Base-by-base conservation (phyloP, 164 flowering plant genomes). In the Paratinospora sagittata region DNA sequence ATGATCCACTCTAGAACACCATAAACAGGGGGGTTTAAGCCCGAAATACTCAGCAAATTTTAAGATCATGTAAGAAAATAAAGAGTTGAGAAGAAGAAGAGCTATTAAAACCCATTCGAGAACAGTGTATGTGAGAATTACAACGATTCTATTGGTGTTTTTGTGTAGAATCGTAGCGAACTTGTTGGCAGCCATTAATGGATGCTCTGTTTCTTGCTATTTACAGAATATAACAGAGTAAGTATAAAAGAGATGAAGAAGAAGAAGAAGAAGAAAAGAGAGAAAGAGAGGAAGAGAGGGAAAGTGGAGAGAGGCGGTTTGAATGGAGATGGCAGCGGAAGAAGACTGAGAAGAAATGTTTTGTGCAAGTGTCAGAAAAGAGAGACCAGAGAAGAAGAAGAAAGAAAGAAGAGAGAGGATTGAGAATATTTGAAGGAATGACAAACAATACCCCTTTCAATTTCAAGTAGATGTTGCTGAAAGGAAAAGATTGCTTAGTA, bases 21-120 rank as follows among this genome's bases (percentile, higher is more conserved):
- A 90, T 3, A 83, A 64, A 72, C 99, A 92, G 24, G 97, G 99
- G 13, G 89, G 76, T 75, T 89, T 82, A 12, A 95, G 90, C 70
- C 97, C 97, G 67, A 95, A 91, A 79, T 81, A 91, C 5, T 81
- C 79, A 0, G 97, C 86, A 60, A 87, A 95, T 70, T 82, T 89
- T 45, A 78, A 10, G 73, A 90, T 89, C 74, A 92, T 78, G 76
- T 85, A 89, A 60, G 96, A 92, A 61, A 90, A 91, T 6, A 92
- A 80, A 58, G 97, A 89, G 70, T 95, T 91, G 43, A 90, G 80
- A 24, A 95, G 90, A 55, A 92, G 92, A 64, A 90, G 81, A 63
- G 78, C 0, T 68, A 92, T 92, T n/a, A 95, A 78, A 79, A 82
- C 71, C 99, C 99, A 95, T 81, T 95, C 99, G 13, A 95, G 90